Conservation (phyloP, 305 asterid genomes). For the Lippia alba region DNA sequence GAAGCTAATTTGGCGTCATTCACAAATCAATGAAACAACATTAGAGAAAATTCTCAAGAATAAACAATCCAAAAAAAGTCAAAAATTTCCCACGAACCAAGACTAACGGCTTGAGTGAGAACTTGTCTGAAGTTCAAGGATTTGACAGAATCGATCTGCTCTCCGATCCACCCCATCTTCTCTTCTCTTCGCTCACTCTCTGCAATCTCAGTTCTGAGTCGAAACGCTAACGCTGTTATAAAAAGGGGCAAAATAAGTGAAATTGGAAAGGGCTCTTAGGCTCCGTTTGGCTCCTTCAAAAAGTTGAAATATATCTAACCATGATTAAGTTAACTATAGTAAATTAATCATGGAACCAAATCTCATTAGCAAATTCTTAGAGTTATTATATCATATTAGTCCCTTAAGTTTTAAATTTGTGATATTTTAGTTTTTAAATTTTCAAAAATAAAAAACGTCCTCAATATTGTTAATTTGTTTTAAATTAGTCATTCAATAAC, state of each 20-base stretch:
- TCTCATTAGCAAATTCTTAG: no score
- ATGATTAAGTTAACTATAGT: no score
- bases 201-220: slow-evolving; percentile 5
- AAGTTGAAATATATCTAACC: not conserved
- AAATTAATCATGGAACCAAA: no score
- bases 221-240: slow-evolving; percentile 14
- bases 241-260: not conserved
- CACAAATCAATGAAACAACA: slow-evolving; percentile 15
- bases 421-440: no score
- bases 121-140: slow-evolving; percentile 82
- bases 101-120: slow-evolving; percentile 80
- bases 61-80: not conserved
- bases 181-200: not conserved
- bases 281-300: not conserved
- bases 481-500: no score
- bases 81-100: slow-evolving; percentile 56
- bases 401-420: no score
- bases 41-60: not conserved
- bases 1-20: not conserved
- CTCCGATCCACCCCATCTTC: slow-evolving; percentile 91
- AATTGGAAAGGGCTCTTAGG: slow-evolving; percentile 4
- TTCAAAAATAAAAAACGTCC: no score
- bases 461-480: no score
- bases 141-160: slow-evolving; percentile 88
- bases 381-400: no score